Evolutionary conservation across 179 eudicot species (phyloP).

Genomic region (Corrigiola litoralis): DNA sequence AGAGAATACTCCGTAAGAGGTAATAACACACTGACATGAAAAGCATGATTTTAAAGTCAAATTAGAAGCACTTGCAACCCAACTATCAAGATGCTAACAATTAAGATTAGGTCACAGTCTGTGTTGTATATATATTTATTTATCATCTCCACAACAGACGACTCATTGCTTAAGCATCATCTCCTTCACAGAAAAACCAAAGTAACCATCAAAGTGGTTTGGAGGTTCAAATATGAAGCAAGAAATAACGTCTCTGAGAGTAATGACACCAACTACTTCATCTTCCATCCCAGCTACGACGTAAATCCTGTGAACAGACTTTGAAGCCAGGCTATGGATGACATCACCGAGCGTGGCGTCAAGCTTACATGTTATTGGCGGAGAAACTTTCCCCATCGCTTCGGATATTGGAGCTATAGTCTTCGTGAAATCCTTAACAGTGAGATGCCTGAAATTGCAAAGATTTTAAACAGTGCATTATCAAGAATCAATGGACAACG

Average conservation of each 20-base stretch:
- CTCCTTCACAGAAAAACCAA: conserved; percentile 57
- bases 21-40: neutral
- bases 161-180: conserved; percentile 47
- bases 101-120: neutral
- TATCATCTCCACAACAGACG: conserved; percentile 5
- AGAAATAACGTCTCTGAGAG: conserved; percentile 92
- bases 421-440: conserved; percentile 62
- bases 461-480: no score
- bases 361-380: conserved; percentile 68
- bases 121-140: conserved; percentile 8
- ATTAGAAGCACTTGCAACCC: neutral
- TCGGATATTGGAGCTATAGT: conserved; percentile 39
- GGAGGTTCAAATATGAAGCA: conserved; percentile 89
- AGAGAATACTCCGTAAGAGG: no score
- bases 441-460: conserved; percentile 66
- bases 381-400: conserved; percentile 37
- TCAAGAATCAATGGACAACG: no score
- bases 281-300: conserved; percentile 35
- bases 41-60: neutral
- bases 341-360: conserved; percentile 50
- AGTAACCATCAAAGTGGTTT: conserved; percentile 69
- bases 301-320: conserved; percentile 64
- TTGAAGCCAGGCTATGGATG: conserved; percentile 56
- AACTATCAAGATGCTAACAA: neutral
- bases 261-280: conserved; percentile 69